Percentiles rank a stretch among this genome's conserved stretches.
Conservation (phyloP, 2,329 filamentous ascomycete genomes). For the Reticulascus tulasneorum region DNA sequence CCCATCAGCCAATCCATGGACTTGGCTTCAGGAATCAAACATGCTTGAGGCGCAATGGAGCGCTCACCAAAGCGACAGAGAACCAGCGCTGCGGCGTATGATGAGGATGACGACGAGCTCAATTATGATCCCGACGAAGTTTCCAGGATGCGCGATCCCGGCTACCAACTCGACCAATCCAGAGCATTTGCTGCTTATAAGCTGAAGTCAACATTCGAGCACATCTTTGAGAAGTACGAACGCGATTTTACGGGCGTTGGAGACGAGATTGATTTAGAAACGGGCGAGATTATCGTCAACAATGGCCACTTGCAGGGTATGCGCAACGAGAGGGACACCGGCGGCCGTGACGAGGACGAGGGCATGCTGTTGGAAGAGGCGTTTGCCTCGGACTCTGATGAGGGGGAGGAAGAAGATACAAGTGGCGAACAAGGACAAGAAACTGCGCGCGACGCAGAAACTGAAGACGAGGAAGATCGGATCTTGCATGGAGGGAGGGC, state of each 20-base stretch:
- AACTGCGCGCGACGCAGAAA: conserved; percentile 14
- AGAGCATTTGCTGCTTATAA: conserved; percentile 64
- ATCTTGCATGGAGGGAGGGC: conserved; percentile 15
- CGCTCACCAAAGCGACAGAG: conserved; percentile 58
- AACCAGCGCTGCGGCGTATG: conserved; percentile 39
- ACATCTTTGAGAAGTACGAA: conserved; percentile 85
- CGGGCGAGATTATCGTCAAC: conserved; percentile 79
- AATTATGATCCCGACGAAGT: conserved; percentile 43
- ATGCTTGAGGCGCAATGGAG: too few species aligned
- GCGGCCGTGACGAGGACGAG: conserved; percentile 30
- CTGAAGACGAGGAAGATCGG: conserved; percentile 24
- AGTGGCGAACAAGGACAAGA: conserved; percentile 9
- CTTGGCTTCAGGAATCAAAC: too few species aligned
- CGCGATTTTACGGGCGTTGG: conserved; percentile 78
- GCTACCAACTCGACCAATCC: conserved; percentile 55
- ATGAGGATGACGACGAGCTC: conserved; percentile 45
- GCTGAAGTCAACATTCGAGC: conserved; percentile 79
- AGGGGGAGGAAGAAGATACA: conserved; percentile 19
- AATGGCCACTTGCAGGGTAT: conserved; percentile 73
- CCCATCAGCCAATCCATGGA: too few species aligned
- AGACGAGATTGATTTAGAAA: conserved; percentile 84
- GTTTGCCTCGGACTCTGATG: conserved; percentile 18
- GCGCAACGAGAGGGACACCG: conserved; percentile 53
- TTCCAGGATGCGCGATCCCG: conserved; percentile 44
- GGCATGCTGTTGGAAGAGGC: conserved; percentile 25